A percentile compares a stretch with the other conserved stretches of the same genome.
phyloP scores from a whole-genome alignment of 2,329 filamentous ascomycete species.

The Dactylonectria macrodidyma region DNA sequence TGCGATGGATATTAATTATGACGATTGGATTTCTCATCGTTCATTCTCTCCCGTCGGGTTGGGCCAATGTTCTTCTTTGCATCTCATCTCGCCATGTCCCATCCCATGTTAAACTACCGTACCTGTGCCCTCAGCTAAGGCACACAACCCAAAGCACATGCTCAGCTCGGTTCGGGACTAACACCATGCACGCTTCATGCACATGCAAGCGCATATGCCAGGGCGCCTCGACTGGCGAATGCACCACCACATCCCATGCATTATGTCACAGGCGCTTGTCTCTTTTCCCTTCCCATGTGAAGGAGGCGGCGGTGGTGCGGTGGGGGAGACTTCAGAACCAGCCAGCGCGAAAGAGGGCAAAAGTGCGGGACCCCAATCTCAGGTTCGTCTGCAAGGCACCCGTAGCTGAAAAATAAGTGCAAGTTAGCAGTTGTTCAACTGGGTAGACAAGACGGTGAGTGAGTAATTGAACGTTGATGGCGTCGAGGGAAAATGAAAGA shows the following conservation, averaged over 20 bases:
- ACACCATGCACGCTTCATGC: conserved; percentile 17
- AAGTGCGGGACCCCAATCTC: conserved; percentile 22
- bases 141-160: conserved; percentile 20
- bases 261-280: conserved; percentile 12
- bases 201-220: conserved; percentile 21
- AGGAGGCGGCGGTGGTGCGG: neutral
- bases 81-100: conserved; percentile 1
- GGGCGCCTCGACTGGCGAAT: conserved; percentile 7
- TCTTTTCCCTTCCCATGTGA: conserved; percentile 11
- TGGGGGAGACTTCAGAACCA: neutral
- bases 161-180: conserved; percentile 10
- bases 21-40: neutral
- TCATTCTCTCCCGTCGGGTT: neutral
- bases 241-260: conserved; percentile 5
- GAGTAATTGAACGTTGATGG: neutral
- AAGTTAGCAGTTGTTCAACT: neutral
- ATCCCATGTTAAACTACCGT: conserved; percentile 1
- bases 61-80: neutral
- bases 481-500: neutral
- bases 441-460: neutral
- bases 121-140: neutral
- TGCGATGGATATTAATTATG: neutral
- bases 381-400: conserved; percentile 21
- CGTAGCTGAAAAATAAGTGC: conserved; percentile 16
- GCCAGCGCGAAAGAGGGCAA: neutral